Conservation (phyloP, 1,284 basidiomycete genomes). For the Xanthoconium separans region DNA sequence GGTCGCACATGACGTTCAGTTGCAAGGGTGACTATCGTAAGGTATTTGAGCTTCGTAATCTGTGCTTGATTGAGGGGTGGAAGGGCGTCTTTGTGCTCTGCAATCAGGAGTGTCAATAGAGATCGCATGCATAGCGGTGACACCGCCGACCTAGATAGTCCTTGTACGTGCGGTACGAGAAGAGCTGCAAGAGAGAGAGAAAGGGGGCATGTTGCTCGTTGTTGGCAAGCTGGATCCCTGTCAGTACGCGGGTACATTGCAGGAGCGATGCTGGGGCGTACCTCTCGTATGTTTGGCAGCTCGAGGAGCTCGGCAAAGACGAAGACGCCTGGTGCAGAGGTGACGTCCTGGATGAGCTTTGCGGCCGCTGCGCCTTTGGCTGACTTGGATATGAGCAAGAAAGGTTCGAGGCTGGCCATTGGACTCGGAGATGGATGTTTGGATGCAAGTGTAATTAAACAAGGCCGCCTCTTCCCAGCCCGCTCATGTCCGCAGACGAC, state of each 20-base stretch:
- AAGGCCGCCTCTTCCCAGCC: background rate
- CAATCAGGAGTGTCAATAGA: conserved; percentile 1
- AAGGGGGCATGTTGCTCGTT: conserved; percentile 62
- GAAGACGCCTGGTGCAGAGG: conserved; percentile 84
- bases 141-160: conserved; percentile 65
- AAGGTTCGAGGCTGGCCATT: conserved; percentile 72
- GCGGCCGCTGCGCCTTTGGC: conserved; percentile 90
- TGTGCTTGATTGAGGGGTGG: conserved; percentile 75
- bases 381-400: conserved; percentile 85
- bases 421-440: conserved; percentile 16
- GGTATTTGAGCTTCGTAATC: conserved; percentile 84
- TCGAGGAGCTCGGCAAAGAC: conserved; percentile 89
- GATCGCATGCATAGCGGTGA: background rate
- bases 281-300: conserved; percentile 80
- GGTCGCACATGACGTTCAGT: conserved; percentile 65
- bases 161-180: conserved; percentile 83
- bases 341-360: conserved; percentile 84
- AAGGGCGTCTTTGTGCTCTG: conserved; percentile 63
- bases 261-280: conserved; percentile 32
- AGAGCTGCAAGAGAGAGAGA: conserved; percentile 73
- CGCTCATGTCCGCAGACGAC: conserved; percentile 24
- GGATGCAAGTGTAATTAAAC: background rate
- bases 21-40: conserved; percentile 84
- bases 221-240: conserved; percentile 52
- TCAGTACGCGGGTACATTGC: background rate